Evolutionary conservation across 169 alveolate genomes (phyloP), one percentile per base, ranked within the genome.

Genomic region (Theileria orientalis): DNA sequence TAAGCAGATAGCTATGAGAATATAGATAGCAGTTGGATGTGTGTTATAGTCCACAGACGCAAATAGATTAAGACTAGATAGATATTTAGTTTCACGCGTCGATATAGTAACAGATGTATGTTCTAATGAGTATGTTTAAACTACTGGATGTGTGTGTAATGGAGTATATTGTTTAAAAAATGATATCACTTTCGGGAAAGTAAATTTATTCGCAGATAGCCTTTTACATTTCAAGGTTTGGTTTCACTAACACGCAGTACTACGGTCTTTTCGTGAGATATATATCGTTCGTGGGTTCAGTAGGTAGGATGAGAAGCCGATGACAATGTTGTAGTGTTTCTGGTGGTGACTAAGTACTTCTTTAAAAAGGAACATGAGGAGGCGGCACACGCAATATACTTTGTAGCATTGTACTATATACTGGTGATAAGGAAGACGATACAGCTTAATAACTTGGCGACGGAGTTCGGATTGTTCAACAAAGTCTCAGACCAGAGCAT

Each of bases 401-500:
- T 64, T 46, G 35, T 41, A 3, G 11, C 32, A 11, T 47, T 72
- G 27, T 8, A 57, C 21, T 21, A 27, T 8, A 40, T 73, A 16
- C 42, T 75, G 29, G 19, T 63, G 16, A 47, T 70, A 16, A 40
- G 87, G 46, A 46, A 33, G 33, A 14, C 69, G 3, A 14, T 41
- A 23, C 64, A 40, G 32, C 62, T 79, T 3, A 29, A 70, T 9
- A 61, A 61, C 41, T 30, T 49, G n/a, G 83, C 69, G 32, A 44
- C 86, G 32, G 71, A 84, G 68, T 86, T 90, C 80, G 84, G 92
- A 6, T 75, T 87, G 56, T 90, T 87, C 40, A 89, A 87, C 62
- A 44, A 83, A 56, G 87, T 90, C 44, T 74, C 96, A 29, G 96
- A 92, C 70, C 92, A 93, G 23, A 74, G 85, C 56, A 78, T 86